A percentile compares a stretch with the other conserved stretches of the same genome.
Conservation (phyloP, 192 early-diverging fungal genomes). For the Dispira parvispora region DNA sequence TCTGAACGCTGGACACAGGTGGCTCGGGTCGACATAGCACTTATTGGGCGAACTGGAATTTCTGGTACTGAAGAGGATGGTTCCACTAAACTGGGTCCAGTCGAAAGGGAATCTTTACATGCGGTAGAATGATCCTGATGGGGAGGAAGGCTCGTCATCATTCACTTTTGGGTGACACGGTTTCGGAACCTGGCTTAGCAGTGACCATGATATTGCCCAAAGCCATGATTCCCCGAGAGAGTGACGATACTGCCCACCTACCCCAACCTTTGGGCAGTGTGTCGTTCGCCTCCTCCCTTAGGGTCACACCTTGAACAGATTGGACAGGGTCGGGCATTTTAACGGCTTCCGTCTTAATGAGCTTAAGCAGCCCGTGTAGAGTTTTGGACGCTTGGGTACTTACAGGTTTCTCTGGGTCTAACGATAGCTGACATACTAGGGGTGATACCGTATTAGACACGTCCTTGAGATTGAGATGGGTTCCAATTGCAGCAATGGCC, state of each 20-base stretch:
- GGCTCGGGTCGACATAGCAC: no score
- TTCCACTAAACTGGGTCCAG: no score
- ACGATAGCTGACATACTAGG: conserved; percentile 26
- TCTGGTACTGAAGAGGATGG: no score
- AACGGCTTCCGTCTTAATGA: conserved; percentile 46
- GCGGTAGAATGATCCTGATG: no score
- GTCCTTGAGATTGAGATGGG: conserved; percentile 51
- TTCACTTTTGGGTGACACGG: not conserved
- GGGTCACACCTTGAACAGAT: conserved; percentile 16
- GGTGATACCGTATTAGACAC: conserved; percentile 61
- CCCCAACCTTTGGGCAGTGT: conserved; percentile 50
- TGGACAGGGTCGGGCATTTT: conserved; percentile 44
- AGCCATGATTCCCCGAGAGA: conserved; percentile 21
- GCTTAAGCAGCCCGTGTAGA: conserved; percentile 43
- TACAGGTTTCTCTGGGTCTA: conserved; percentile 37
- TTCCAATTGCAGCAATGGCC: conserved; percentile 51
- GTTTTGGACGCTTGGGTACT: conserved; percentile 71
- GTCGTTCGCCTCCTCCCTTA: conserved; percentile 12
- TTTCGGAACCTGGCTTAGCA: not conserved
- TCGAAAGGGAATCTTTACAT: no score
- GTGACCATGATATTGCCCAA: conserved; percentile 8
- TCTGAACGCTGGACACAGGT: no score
- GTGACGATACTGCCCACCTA: conserved; percentile 76
- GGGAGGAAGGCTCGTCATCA: no score
- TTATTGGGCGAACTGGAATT: no score